These are phyloP conservation scores for Asterochloris sp. DNA, from an alignment of 139 green algal genomes.

Conservation along the genomic window DNA sequence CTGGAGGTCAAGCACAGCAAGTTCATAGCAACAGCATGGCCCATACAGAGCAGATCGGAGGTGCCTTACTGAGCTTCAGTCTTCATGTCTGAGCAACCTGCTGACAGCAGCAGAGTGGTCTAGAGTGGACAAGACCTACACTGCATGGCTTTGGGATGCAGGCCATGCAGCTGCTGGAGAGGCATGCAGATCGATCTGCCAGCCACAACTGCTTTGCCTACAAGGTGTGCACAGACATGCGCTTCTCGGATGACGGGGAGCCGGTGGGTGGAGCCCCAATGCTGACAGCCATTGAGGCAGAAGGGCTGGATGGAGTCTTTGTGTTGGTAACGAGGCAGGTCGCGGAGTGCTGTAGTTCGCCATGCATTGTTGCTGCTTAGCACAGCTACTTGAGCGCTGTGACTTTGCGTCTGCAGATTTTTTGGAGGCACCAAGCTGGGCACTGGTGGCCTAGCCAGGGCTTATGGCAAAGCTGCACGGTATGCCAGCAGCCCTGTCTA, in stretches of 20 bases:
- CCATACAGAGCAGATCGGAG: slow-evolving; percentile 38
- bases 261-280: slow-evolving; percentile 81
- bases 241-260: slow-evolving; percentile 84
- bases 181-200: slow-evolving; percentile 41
- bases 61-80: not conserved
- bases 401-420: slow-evolving; percentile 38
- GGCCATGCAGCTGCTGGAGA: slow-evolving; percentile 49
- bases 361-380: not conserved
- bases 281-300: slow-evolving; percentile 69
- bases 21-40: slow-evolving; percentile 73
- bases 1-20: slow-evolving; percentile 63
- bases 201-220: slow-evolving; percentile 83
- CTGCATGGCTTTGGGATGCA: slow-evolving; percentile 5
- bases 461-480: slow-evolving; percentile 69
- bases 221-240: slow-evolving; percentile 33
- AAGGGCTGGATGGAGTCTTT: slow-evolving; percentile 60
- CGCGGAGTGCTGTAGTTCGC: not conserved
- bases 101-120: not conserved
- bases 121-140: not conserved
- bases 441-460: slow-evolving; percentile 74
- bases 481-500: too few relatives aligned
- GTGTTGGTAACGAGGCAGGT: slow-evolving; percentile 63
- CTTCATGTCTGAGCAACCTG: not conserved
- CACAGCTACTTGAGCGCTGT: not conserved
- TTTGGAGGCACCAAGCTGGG: slow-evolving; percentile 89